Evolutionary conservation across 2,329 filamentous ascomycete genomes (phyloP).

Genomic region (Drechslera avenae): DNA sequence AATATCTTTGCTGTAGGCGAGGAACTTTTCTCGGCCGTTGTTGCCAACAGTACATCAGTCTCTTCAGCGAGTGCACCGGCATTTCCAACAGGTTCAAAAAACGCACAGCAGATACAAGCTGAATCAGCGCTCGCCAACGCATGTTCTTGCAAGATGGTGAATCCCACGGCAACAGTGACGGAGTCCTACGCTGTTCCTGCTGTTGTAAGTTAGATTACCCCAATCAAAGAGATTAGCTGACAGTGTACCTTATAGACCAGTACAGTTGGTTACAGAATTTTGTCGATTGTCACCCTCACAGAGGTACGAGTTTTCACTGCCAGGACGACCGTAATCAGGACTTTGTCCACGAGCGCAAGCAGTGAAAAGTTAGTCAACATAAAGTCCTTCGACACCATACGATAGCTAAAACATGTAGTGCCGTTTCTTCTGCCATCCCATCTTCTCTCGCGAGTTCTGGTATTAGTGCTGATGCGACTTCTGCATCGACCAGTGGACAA

Average conservation of each 20-base stretch:
- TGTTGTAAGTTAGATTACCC: constrained; percentile 25
- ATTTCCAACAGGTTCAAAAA: constrained; percentile 13
- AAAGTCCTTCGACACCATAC: neutral
- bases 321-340: constrained; percentile 11
- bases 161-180: constrained; percentile 38
- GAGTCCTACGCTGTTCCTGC: constrained; percentile 29
- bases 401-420: neutral
- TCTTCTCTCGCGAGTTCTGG: neutral
- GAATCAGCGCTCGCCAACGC: constrained; percentile 34
- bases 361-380: neutral
- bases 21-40: constrained; percentile 28
- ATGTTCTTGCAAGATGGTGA: constrained; percentile 38
- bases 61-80: neutral
- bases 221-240: neutral
- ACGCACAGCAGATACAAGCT: constrained; percentile 22
- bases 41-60: constrained; percentile 22
- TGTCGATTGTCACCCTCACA: constrained; percentile 14
- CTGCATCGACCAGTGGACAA: too few species aligned
- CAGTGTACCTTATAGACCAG: constrained; percentile 11
- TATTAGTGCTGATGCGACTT: too few species aligned
- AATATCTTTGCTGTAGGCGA: constrained; percentile 22
- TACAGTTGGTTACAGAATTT: constrained; percentile 24
- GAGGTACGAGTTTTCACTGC: constrained; percentile 18
- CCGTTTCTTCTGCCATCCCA: neutral
- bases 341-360: neutral